Evolutionary conservation across 805 yeast genomes (phyloP).

Genomic region (Yarrowia deformans): DNA sequence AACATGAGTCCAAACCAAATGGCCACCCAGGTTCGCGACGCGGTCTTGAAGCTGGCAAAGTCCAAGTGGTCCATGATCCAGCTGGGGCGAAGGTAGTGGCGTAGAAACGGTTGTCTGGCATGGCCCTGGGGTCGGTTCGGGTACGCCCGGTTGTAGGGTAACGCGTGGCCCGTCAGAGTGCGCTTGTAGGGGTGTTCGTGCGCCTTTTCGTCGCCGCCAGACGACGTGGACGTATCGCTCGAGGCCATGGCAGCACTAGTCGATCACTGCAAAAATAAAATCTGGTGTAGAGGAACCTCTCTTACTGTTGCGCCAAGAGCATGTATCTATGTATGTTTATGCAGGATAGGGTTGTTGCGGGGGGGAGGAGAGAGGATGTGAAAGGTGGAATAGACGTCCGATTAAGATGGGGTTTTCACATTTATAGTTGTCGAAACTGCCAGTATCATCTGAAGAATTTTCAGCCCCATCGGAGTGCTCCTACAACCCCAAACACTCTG

Average conservation of each 20-base stretch:
- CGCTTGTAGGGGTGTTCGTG: conserved; percentile 11
- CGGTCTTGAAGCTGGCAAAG: conserved; percentile 1
- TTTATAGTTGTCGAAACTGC: no score
- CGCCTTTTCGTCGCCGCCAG: conserved; percentile 8
- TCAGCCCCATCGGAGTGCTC: neutral
- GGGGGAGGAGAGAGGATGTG: neutral
- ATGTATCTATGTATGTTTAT: neutral
- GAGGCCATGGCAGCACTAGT: conserved; percentile 1
- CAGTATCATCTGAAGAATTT: no score
- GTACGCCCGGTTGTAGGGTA: conserved; percentile 13
- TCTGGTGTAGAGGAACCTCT: neutral
- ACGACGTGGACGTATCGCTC: conserved; percentile 7
- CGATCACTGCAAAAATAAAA: neutral
- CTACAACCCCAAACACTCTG: neutral
- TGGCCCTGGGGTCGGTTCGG: conserved; percentile 8
- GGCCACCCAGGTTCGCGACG: conserved; percentile 4
- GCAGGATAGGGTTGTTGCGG: conserved; percentile 4
- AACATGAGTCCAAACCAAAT: conserved; percentile 17
- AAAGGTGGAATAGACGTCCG: neutral
- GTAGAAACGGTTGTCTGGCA: neutral
- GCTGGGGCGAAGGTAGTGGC: conserved; percentile 9
- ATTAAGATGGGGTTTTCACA: no score
- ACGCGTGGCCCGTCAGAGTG: conserved; percentile 1
- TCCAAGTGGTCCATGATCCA: conserved; percentile 19
- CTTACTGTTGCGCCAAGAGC: neutral